These are phyloP conservation scores for Curvularia sp. DNA, from an alignment of 2,329 filamentous ascomycete species.

Conservation along the genomic window DNA sequence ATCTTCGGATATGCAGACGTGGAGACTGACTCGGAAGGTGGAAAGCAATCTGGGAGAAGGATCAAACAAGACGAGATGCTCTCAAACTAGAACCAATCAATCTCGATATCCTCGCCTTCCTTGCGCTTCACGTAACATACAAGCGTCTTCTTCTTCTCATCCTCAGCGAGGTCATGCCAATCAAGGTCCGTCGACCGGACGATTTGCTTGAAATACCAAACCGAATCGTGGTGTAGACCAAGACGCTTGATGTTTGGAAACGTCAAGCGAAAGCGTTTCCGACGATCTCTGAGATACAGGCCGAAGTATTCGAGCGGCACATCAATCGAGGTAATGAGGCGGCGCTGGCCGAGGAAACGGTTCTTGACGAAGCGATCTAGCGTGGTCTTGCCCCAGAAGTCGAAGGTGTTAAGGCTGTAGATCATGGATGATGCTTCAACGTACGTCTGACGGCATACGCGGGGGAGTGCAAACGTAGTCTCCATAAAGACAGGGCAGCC, in stretches of 20 bases:
- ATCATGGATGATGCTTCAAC: conserved; percentile 17
- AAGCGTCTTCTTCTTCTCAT: too few species aligned
- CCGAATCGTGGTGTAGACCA: too few species aligned
- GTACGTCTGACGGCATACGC: conserved; percentile 24
- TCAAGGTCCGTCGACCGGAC: too few species aligned
- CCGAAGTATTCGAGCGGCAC: conserved; percentile 18
- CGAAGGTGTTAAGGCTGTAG: conserved; percentile 19
- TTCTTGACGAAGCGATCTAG: conserved; percentile 22
- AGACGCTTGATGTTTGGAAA: conserved; percentile 23
- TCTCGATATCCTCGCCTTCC: too few species aligned
- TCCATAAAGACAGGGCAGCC: background rate
- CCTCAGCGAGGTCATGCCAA: too few species aligned
- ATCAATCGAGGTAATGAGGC: conserved; percentile 18
- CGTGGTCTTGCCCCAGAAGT: background rate
- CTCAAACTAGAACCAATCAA: too few species aligned
- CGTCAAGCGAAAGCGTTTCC: conserved; percentile 13
- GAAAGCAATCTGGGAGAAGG: too few species aligned
- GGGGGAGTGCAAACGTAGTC: conserved; percentile 6
- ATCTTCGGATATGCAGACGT: too few species aligned
- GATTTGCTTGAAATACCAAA: too few species aligned
- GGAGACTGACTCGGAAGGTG: too few species aligned
- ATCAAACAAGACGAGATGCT: too few species aligned
- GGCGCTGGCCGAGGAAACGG: conserved; percentile 16
- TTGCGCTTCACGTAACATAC: too few species aligned
- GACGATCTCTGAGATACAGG: conserved; percentile 12